Evolutionary conservation across 2,329 filamentous ascomycete genomes (phyloP), one percentile per base, ranked within the genome.

Genomic region (Fusarium miscanthi): DNA sequence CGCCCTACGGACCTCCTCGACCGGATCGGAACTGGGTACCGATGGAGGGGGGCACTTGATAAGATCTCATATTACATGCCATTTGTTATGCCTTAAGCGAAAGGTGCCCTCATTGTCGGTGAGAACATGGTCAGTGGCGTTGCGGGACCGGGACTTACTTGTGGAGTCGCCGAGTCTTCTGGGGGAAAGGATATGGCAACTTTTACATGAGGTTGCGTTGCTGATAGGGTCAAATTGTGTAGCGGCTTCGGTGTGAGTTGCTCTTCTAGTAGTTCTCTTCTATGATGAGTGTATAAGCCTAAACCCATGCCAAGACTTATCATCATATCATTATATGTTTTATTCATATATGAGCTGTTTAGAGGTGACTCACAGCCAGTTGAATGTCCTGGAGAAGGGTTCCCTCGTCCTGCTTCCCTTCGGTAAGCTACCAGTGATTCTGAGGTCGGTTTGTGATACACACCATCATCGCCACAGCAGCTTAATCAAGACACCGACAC

Each of bases 21-120:
- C 61, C 66, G 70, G 63, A 51, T 70, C 70, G 70, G 70, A 48
- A 61, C 30, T 63, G 46, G 51, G 42, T 59, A 48, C 70, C 63
- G 68, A 56, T 59, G 56, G 43, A 60, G 53, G 31, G 66, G 43
- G 30, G 49, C 27, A 40, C 49, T 52, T 52, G n/a, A 38, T 38
- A 38, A 40, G 49, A 27, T 52, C 23, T 38, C 49, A 51, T 21
- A 35, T 35, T 38, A 38, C 33, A 52, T 40, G 49, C 49, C 23
- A n/a, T 16, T 40, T 38, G 27, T 53, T 53, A 38, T 53, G 23
- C 33, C 49, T 38, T 17, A 25, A 35, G 23, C 33, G 35, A 60
- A 62, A 23, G 17, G 16, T 23, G 53, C 41, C 42, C 40, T 48
- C 53, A 48, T 45, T 33, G 41, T 57, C 54, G 31, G 54, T 57